Percentiles rank a stretch among this genome's conserved stretches.
Evolutionary conservation across 2,329 filamentous ascomycete species (phyloP).

Genomic region (Phyllachora maydis): DNA sequence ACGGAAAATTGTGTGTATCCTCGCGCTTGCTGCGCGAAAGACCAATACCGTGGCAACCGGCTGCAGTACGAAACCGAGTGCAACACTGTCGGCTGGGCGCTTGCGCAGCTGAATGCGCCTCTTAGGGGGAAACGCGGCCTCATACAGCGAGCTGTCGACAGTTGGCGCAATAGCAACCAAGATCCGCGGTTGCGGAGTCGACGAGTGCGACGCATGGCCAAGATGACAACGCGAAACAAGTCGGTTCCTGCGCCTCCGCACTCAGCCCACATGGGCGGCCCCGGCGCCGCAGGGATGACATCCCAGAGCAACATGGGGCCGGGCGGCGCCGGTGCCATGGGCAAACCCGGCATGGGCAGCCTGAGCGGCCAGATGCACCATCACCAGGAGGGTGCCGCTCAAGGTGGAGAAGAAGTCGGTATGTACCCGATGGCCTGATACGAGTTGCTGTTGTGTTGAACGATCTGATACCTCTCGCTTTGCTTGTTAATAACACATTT

Average conservation of each 20-base stretch:
- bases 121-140: constrained; percentile 84
- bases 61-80: constrained; percentile 96
- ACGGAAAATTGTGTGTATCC: constrained; percentile 97
- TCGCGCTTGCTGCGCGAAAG: constrained; percentile 81
- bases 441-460: constrained; percentile 14
- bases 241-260: constrained; percentile 24
- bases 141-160: constrained; percentile 93
- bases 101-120: constrained; percentile 81
- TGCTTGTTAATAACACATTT: constrained; percentile 11
- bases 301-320: constrained; percentile 43
- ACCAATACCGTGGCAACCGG: constrained; percentile 90
- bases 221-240: constrained; percentile 82
- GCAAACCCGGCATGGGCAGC: constrained; percentile 42
- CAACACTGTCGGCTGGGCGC: constrained; percentile 98
- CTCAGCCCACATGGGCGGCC: constrained; percentile 44
- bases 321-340: constrained; percentile 31
- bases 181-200: constrained; percentile 80
- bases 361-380: constrained; percentile 54
- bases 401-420: constrained; percentile 75
- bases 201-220: constrained; percentile 84
- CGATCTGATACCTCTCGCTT: constrained; percentile 10
- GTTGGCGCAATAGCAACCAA: constrained; percentile 98
- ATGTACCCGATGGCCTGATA: constrained; percentile 82
- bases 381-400: constrained; percentile 39
- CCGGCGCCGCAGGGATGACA: constrained; percentile 44